Evolutionary conservation across 106 monocot genomes (phyloP).

Genomic region (Acorus calamus): DNA sequence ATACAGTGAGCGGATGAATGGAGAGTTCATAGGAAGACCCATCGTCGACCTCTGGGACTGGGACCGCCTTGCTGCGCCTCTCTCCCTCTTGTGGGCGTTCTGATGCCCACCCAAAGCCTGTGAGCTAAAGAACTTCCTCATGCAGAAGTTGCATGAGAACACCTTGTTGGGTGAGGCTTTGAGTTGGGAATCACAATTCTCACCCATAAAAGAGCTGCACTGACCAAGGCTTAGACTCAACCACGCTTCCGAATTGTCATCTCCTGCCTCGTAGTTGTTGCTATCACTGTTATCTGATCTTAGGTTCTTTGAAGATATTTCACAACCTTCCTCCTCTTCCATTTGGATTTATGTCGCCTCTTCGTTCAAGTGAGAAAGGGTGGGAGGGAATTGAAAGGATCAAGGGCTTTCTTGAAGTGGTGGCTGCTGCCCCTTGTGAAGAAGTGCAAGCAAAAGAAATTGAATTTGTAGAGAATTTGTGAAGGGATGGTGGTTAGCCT

Average conservation of each 20-base stretch:
- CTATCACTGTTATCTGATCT: neutral
- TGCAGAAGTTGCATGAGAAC: slow-evolving; percentile 81
- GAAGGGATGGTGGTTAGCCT: slow-evolving; percentile 8
- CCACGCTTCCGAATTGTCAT: slow-evolving; percentile 16
- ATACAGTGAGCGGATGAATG: slow-evolving; percentile 21
- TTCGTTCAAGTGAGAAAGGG: neutral
- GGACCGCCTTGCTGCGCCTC: slow-evolving; percentile 39
- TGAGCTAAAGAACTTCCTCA: slow-evolving; percentile 73
- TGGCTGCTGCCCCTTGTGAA: too few species aligned
- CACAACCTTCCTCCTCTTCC: slow-evolving; percentile 11
- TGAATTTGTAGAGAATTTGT: slow-evolving; percentile 1
- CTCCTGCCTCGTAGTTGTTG: neutral
- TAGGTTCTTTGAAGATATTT: slow-evolving; percentile 1
- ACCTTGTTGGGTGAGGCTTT: slow-evolving; percentile 28
- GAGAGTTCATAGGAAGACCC: slow-evolving; percentile 9
- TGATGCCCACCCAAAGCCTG: slow-evolving; percentile 79
- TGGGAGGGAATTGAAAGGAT: slow-evolving; percentile 4
- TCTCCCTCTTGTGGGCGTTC: slow-evolving; percentile 75
- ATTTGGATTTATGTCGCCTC: neutral
- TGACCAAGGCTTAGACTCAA: slow-evolving; percentile 30
- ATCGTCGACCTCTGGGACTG: slow-evolving; percentile 28
- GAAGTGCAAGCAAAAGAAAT: too few species aligned
- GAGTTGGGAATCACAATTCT: slow-evolving; percentile 3
- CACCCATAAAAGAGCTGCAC: slow-evolving; percentile 4
- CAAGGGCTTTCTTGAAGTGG: too few species aligned